These are phyloP conservation scores for Verticillium albo-atrum DNA, from an alignment of 2,329 filamentous ascomycete genomes.

Conservation along the genomic window DNA sequence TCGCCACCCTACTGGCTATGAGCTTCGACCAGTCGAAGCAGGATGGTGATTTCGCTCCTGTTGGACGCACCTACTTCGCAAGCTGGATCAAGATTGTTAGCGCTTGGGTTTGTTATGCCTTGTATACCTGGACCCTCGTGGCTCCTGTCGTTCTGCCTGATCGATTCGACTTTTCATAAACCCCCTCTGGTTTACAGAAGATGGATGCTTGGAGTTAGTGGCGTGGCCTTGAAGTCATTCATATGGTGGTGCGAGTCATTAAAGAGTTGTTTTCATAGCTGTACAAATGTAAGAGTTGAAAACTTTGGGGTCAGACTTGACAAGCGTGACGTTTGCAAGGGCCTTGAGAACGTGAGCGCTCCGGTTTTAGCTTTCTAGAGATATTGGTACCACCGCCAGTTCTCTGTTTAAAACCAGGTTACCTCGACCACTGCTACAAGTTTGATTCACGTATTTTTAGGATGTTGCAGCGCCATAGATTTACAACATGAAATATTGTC, in stretches of 20 bases:
- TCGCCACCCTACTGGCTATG: constrained; percentile 80
- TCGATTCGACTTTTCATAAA: constrained; percentile 63
- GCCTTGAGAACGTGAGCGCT: too few relatives aligned
- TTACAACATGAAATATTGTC: too few relatives aligned
- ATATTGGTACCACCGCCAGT: too few relatives aligned
- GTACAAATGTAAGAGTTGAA: background rate
- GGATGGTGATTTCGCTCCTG: constrained; percentile 77
- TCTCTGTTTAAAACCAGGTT: too few relatives aligned
- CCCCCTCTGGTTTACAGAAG: background rate
- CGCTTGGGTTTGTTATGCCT: constrained; percentile 91
- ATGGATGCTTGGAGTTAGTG: background rate
- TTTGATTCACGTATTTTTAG: too few relatives aligned
- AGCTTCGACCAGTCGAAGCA: constrained; percentile 61
- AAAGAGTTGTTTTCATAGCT: background rate
- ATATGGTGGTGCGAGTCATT: background rate
- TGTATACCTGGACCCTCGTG: constrained; percentile 90
- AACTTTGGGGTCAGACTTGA: too few relatives aligned
- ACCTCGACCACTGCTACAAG: too few relatives aligned
- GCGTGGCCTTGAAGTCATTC: background rate
- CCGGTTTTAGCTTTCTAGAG: too few relatives aligned
- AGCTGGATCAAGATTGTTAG: constrained; percentile 99
- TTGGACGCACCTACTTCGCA: constrained; percentile 92
- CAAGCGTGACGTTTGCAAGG: too few relatives aligned
- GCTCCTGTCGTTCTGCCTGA: constrained; percentile 84
- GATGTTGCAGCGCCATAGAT: too few relatives aligned